Base-by-base conservation (phyloP, 1,139 yeast species). In the Suhomyces chickasaworum region DNA sequence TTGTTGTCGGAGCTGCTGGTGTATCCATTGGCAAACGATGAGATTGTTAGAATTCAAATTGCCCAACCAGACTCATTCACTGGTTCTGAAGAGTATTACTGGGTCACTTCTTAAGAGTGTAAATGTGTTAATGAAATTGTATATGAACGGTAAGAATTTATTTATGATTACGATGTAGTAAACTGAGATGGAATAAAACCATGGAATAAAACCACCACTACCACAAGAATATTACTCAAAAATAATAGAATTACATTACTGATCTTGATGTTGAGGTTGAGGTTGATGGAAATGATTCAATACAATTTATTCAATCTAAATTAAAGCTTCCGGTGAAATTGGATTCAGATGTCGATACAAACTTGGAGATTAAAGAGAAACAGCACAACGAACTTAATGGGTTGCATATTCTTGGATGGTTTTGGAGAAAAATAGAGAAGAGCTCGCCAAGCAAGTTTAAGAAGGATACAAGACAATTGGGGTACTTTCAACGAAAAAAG, bases 1-100 rank as follows among this genome's bases (percentile, higher is more conserved):
- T 43, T 60, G 13, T 52, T 63, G 22, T 58, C 65, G 7, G 52
- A 56, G 21, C 55, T 60, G 39, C 47, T 53, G 32, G 53, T 53
- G 25, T 55, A 53, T 42, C 64, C 68, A 5, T 54, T 63, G 45
- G 51, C 60, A 7, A 58, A 62, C 42, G 58, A 57, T 8, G 61
- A 57, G 17, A 63, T 65, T 21, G 56, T 64, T 10, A 56, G 68
- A 36, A 55, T 64, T 29, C 48, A 49, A 15, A 32, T 41, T 8
- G 39, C 37, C 13, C 52, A 43, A 33, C 57, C 54, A n/a, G 41
- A 45, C n/a, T 29, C 42, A 20, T 48, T 50, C n/a, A 42, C 45
- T n/a, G 30, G 44, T 17, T 35, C 44, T 15, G 65, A 59, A 38
- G 66, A 61, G 25, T 59, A 51, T 48, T 60, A 61, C 49, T 64